Base-by-base conservation (phyloP, 2,329 filamentous ascomycete species). In the Raffaelea arxii region DNA sequence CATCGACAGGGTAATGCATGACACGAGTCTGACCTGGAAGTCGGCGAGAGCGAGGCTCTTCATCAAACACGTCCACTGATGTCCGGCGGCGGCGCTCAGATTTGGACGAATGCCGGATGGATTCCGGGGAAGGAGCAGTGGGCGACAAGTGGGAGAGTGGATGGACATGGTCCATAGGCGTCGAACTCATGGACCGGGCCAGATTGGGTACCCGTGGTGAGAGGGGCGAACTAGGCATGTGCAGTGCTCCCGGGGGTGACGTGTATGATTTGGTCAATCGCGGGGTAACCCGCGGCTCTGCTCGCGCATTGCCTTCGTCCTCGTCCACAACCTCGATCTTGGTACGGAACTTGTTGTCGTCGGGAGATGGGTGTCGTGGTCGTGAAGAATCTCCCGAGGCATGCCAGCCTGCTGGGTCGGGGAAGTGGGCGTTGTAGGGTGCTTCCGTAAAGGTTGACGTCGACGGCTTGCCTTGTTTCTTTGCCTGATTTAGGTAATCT, bases 191-290 rank as follows among this genome's bases (percentile, higher is more conserved):
- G 0, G 57, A 40, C 3, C 57, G 54, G 4, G 47, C 40, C 6
- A 52, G 41, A 11, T 36, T 24, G 14, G 51, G 55, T 10, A 49
- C 46, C 3, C 43, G 42, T 7, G 49, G 44, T 4, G 47, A 14
- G 24, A 18, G 14, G 7, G 32, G 7, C 7, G 32, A 36, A 16
- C 7, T 36, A 6, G 16, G 32, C 45, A 54, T 46, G 40, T 57
- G 51, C 18, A 53, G 51, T 18, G 50, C 55, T 3, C 50, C 51
- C 1, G 25, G 22, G 2, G 52, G 52, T 14, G 49, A 50, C 1
- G 52, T 51, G 41, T 60, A 50, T 1, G 59, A 55, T 38, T 62
- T 62, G 18, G 47, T 35, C 16, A 61, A 56, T 7, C 55, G 56
- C 3, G 54, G 50, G n/a, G n/a, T n/a, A n/a, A n/a, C n/a, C n/a